Evolutionary conservation across 495 filamentous ascomycete genomes (phyloP), one percentile per base, ranked within the genome.

Genomic region (Penicillium robsamsonii): DNA sequence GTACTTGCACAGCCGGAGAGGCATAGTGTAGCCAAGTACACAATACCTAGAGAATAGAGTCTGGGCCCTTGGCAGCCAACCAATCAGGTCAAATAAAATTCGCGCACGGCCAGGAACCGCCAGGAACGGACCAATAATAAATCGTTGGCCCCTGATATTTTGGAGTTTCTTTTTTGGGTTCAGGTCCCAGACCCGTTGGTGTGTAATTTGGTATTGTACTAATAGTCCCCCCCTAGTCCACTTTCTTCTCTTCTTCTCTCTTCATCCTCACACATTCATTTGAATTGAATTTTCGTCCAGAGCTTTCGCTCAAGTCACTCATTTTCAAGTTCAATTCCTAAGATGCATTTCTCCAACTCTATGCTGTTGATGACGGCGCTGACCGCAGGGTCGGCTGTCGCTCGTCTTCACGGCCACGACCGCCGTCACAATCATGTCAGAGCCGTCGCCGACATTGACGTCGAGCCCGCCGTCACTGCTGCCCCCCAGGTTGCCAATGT

Each of bases 381-480:
- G 68, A 72, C 74, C 62, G 74, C 74, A 58, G 67, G 73, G 50
- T 71, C 72, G 38, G 64, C 73, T 27, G 66, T 72, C 18, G 76
- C 72, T 59, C 76, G 75, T 60, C 53, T 70, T 25, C 76, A 79
- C 67, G 73, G 70, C 55, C 76, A 79, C 61, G 73, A 79, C 52
- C 76, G 75, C 58, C 76, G 76, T 56, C 74, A 79, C 53, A 61
- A 66, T 42, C 70, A 71, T 64, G 58, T 59, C 46, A 50, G 63
- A 37, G 48, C 50, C 33, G 41, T 68, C 15, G 54, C 66, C 25
- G 69, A 78, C 58, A 64, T 73, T 25, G 59, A 69, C 30, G 50
- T 64, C 48, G 67, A 77, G 13, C 72, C 75, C 48, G 68, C 66
- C 31, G 46, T 67, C 27, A 82, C 88, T 35, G 73, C 71, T 12